Evolutionary conservation across 192 early-diverging fungal species (phyloP), one percentile per base, ranked within the genome.

Genomic region (Paraglomus occultum): DNA sequence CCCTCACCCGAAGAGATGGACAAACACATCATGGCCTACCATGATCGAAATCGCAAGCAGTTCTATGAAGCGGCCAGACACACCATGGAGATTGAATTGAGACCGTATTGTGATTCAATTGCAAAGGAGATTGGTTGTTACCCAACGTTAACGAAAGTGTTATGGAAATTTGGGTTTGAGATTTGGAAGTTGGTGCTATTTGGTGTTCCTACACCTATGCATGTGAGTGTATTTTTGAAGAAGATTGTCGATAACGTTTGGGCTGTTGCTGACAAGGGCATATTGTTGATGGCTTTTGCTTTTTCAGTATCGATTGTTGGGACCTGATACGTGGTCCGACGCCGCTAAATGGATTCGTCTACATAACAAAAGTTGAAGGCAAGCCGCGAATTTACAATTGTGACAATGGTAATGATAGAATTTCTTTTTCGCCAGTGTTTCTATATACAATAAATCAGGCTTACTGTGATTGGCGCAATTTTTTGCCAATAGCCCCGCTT

Each of bases 1-100:
- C 86, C 86, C 39, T 51, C 80, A 5, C 63, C 72, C 9, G 22
- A 50, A 9, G 71, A 79, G 23, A 85, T 87, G 83, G 75, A 83
- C 12, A 80, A 78, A 63, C 51, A 64, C 12, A 78, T 84, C 52
- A 52, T 63, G 18, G 52, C 71, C 20, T 62, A 70, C 50, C 64
- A 71, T 15, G 51, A 51, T 4, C 59, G 74, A 6, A 70, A 71
- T 46, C 62, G 63, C 14, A 68, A 51, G 39, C 44, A 51, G 2
- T 65, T 76, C 47, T 66, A 75, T 67, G 50, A 71, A 61, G 46
- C 76, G 20, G 52, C 84, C 20, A 58, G 85, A 47, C 83, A 83
- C 55, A 85, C 83, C 0, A 83, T 88, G 38, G 74, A 85, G 52
- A 75, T 81, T 38, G 81, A 88, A 42, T 80, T 62, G 6, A 52